Evolutionary conservation across 23 red algal species (phyloP).

Genomic region (Gracilaria vermiculophylla): DNA sequence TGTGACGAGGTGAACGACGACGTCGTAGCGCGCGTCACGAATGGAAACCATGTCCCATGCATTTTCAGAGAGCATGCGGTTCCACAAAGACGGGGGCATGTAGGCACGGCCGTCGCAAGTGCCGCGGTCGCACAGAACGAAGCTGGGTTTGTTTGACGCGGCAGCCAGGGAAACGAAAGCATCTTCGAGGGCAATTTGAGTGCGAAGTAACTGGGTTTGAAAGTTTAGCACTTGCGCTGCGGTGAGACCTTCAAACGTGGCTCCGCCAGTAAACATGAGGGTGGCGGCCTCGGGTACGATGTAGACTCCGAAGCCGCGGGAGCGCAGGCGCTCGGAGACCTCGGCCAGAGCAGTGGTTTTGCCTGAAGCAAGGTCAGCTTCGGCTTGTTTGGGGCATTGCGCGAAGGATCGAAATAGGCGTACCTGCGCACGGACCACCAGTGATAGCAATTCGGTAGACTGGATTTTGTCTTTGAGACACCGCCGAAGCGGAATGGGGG

Average conservation of each 20-base stretch:
- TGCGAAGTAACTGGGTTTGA: constrained; percentile 75
- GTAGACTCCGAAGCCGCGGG: constrained; percentile 76
- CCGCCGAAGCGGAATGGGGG: neutral
- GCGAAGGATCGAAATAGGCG: neutral
- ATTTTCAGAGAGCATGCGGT: constrained; percentile 53
- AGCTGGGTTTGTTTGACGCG: constrained; percentile 23
- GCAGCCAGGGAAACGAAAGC: constrained; percentile 52
- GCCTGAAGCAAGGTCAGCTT: constrained; percentile 24
- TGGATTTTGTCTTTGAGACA: neutral
- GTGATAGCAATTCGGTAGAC: constrained; percentile 56
- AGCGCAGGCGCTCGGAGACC: constrained; percentile 73
- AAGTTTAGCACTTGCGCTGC: constrained; percentile 58
- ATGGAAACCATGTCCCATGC: constrained; percentile 62
- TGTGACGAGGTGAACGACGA: constrained; percentile 85
- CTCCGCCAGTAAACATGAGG: constrained; percentile 82
- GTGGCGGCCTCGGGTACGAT: constrained; percentile 86
- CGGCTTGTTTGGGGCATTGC: neutral
- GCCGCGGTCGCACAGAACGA: constrained; percentile 81
- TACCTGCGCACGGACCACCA: constrained; percentile 49
- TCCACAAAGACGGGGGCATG: constrained; percentile 61
- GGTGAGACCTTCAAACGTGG: constrained; percentile 23
- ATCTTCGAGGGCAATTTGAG: constrained; percentile 84
- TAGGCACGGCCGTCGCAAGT: constrained; percentile 78
- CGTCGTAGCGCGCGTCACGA: constrained; percentile 80
- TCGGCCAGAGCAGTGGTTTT: constrained; percentile 83